Evolutionary conservation across 345 rosid species (phyloP).

Genomic region (Brassica juncea): DNA sequence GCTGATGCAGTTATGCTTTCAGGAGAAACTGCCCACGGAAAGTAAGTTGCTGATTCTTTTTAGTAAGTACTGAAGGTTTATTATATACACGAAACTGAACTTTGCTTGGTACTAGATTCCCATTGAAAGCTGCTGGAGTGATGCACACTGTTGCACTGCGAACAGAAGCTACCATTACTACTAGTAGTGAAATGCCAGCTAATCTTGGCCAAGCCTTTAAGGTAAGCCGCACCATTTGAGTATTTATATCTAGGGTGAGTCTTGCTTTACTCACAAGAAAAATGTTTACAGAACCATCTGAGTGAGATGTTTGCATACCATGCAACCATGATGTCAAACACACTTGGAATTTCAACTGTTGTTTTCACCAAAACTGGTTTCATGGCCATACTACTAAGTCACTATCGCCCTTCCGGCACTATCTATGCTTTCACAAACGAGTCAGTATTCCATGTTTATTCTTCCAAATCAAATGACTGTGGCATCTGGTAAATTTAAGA

Average conservation of each 20-base stretch:
- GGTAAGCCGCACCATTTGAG: constrained; percentile 19
- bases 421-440: constrained; percentile 69
- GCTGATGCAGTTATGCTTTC: constrained; percentile 99
- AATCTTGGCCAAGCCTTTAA: constrained; percentile 83
- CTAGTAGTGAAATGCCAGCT: constrained; percentile 75
- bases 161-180: constrained; percentile 86
- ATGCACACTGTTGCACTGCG: constrained; percentile 95
- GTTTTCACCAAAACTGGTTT: constrained; percentile 98
- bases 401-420: constrained; percentile 95
- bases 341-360: constrained; percentile 91
- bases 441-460: constrained; percentile 47
- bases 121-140: constrained; percentile 94
- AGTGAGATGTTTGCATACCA: constrained; percentile 99
- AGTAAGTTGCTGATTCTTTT: constrained; percentile 51
- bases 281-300: constrained; percentile 70
- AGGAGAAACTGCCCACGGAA: constrained; percentile 99
- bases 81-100: constrained; percentile 15
- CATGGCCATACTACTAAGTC: constrained; percentile 92
- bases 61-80: neutral
- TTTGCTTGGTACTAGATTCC: constrained; percentile 57
- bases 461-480: neutral
- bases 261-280: constrained; percentile 20
- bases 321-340: constrained; percentile 99
- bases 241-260: neutral
- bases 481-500: constrained; percentile 15